Percentiles rank a stretch among this genome's conserved stretches.
Evolutionary conservation across 2,329 filamentous ascomycete species (phyloP).

Genomic region (Blumeriella jaapii): DNA sequence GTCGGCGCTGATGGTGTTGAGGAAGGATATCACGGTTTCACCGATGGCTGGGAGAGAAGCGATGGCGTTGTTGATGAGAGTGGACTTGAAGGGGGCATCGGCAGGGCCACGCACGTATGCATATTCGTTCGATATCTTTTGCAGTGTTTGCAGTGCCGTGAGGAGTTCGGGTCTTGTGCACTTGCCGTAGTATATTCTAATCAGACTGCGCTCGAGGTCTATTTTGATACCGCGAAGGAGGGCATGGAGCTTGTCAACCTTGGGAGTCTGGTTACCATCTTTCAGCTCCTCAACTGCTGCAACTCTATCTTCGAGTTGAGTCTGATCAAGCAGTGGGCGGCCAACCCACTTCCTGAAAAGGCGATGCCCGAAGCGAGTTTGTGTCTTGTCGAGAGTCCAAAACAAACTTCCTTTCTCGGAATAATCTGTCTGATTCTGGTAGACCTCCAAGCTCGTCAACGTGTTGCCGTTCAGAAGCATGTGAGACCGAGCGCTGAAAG

Average conservation of each 20-base stretch:
- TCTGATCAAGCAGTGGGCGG: constrained; percentile 69
- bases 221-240: constrained; percentile 61
- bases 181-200: constrained; percentile 95
- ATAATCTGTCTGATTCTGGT: constrained; percentile 86
- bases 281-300: constrained; percentile 79
- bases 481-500: constrained; percentile 85
- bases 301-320: constrained; percentile 64
- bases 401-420: constrained; percentile 79
- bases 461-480: constrained; percentile 97
- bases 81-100: constrained; percentile 62
- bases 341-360: constrained; percentile 92
- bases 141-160: constrained; percentile 72
- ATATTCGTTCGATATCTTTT: constrained; percentile 70
- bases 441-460: constrained; percentile 85
- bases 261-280: constrained; percentile 50
- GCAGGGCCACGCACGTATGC: constrained; percentile 49
- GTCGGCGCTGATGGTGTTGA: constrained; percentile 75
- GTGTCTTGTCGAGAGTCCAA: constrained; percentile 89
- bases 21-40: constrained; percentile 57
- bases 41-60: constrained; percentile 65
- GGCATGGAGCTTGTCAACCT: constrained; percentile 62
- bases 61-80: constrained; percentile 59
- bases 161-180: constrained; percentile 84
- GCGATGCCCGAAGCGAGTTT: constrained; percentile 79
- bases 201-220: constrained; percentile 85